These are phyloP conservation scores for Chlorella sorokiniana DNA, from an alignment of 139 green algal species.

Conservation along the genomic window DNA sequence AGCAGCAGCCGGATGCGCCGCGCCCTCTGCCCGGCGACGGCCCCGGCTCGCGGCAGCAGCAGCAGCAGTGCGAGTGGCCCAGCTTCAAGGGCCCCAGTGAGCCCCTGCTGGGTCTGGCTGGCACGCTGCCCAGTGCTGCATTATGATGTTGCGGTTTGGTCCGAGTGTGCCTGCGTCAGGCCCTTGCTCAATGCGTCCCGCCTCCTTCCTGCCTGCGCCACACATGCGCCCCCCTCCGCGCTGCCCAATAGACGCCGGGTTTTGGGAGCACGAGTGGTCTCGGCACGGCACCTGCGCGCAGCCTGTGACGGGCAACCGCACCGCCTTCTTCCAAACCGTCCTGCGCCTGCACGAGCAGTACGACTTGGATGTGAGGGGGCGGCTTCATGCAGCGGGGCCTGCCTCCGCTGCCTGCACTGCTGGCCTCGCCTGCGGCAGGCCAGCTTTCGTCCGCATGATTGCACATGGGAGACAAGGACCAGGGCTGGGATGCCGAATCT, in stretches of 20 bases:
- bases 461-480: too few relatives aligned
- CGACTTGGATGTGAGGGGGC: constrained; percentile 39
- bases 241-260: constrained; percentile 15
- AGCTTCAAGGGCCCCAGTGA: constrained; percentile 29
- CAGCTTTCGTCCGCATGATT: background rate
- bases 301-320: constrained; percentile 37
- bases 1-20: background rate
- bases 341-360: constrained; percentile 58
- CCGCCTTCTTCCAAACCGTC: constrained; percentile 53
- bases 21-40: background rate
- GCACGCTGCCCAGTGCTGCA: background rate
- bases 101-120: background rate
- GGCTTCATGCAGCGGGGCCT: background rate
- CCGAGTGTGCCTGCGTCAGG: too few relatives aligned
- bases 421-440: background rate
- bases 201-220: background rate
- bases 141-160: background rate
- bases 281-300: constrained; percentile 67
- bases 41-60: background rate
- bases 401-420: background rate
- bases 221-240: background rate
- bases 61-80: constrained; percentile 41
- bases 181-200: too few relatives aligned
- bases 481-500: too few relatives aligned
- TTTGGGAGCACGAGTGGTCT: constrained; percentile 71